These are phyloP conservation scores for Toxicodendron radicans DNA, from an alignment of 345 rosid genomes.

Conservation along the genomic window DNA sequence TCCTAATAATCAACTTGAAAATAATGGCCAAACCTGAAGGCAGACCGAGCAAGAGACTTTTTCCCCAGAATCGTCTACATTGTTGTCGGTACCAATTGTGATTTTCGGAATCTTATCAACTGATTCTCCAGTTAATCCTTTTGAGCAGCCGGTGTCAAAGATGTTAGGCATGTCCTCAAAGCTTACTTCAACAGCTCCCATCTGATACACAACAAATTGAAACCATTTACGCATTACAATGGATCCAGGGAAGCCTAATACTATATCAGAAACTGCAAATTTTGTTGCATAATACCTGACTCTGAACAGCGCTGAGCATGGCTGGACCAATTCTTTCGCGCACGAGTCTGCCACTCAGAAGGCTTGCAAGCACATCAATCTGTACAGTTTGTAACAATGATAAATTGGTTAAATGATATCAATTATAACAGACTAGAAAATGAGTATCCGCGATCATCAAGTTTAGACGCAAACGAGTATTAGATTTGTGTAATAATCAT, in stretches of 20 bases:
- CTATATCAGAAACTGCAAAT: not conserved
- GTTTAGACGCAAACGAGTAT: too few relatives aligned
- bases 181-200: conserved; percentile 86
- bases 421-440: not conserved
- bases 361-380: conserved; percentile 98
- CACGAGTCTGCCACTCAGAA: conserved; percentile 95
- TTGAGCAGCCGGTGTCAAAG: conserved; percentile 75
- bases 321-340: conserved; percentile 98
- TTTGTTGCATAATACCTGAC: conserved; percentile 61
- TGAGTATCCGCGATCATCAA: not conserved
- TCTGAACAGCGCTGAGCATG: conserved; percentile 98
- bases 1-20: too few relatives aligned
- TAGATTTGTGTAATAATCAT: conserved; percentile 12
- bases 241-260: not conserved
- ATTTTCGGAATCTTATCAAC: conserved; percentile 85
- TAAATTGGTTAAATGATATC: conserved; percentile 11
- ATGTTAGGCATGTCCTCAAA: conserved; percentile 80
- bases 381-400: conserved; percentile 34
- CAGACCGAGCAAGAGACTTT: conserved; percentile 88
- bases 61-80: conserved; percentile 71
- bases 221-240: conserved; percentile 13
- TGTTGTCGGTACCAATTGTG: conserved; percentile 63
- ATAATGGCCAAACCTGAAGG: conserved; percentile 65
- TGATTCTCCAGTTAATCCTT: conserved; percentile 76
- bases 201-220: conserved; percentile 41